phyloP scores from a whole-genome alignment of 352 stramenopile species.

The Globisporangium echinulatum region DNA sequence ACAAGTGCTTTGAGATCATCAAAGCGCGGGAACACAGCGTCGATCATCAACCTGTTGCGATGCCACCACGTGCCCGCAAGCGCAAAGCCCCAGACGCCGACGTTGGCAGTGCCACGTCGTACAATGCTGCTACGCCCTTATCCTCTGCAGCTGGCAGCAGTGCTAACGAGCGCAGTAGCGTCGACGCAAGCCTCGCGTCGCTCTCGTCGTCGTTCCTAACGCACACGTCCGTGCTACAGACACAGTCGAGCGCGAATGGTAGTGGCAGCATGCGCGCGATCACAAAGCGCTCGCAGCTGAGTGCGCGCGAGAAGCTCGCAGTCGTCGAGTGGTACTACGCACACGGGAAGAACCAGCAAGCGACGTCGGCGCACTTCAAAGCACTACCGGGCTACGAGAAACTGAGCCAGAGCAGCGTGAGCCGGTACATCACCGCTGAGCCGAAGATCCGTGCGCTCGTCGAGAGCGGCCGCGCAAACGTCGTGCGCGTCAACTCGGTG shows the following conservation, averaged over 20 bases:
- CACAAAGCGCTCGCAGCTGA: constrained; percentile 15
- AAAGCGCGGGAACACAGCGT: no score
- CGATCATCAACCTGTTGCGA: background rate
- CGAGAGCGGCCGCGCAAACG: constrained; percentile 4
- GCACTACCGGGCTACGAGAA: constrained; percentile 8
- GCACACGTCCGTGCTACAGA: background rate
- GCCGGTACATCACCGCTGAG: constrained; percentile 15
- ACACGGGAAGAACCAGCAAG: constrained; percentile 13
- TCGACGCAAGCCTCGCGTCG: background rate
- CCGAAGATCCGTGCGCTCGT: constrained; percentile 13
- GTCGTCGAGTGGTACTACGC: constrained; percentile 15
- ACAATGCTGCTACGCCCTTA: background rate
- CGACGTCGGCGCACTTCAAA: constrained; percentile 13
- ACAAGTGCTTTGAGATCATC: background rate
- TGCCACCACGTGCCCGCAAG: constrained; percentile 2
- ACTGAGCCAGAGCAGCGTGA: constrained; percentile 19
- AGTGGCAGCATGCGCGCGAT: background rate
- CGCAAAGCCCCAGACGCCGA: background rate
- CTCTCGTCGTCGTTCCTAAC: background rate
- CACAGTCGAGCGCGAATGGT: background rate
- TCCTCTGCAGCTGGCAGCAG: no score
- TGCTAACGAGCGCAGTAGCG: background rate
- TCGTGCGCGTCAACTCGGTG: constrained; percentile 13
- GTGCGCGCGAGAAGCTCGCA: constrained; percentile 14
- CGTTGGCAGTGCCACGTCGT: background rate